These are phyloP conservation scores for Paecilomyces dactylethromorphus DNA, from an alignment of 2,329 filamentous ascomycete genomes.

Conservation along the genomic window DNA sequence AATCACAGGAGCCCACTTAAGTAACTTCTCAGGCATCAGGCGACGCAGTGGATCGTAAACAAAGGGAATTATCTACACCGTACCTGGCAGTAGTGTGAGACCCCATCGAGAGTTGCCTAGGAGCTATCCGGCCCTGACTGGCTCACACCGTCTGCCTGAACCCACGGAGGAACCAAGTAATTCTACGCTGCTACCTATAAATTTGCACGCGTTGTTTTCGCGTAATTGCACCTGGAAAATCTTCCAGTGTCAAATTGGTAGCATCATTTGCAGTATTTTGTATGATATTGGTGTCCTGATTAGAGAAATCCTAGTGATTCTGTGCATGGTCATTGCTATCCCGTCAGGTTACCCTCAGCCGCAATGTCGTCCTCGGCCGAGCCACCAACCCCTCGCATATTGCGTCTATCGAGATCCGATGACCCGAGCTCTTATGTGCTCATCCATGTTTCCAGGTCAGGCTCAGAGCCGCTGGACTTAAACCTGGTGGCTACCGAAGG, in stretches of 20 bases:
- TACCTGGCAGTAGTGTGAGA: neutral
- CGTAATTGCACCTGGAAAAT: neutral
- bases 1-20: neutral
- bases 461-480: slow-evolving; percentile 43
- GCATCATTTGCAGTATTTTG: neutral
- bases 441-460: slow-evolving; percentile 39
- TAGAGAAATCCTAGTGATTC: too few relatives aligned
- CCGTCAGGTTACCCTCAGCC: neutral
- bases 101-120: neutral
- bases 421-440: slow-evolving; percentile 38
- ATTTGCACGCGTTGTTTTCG: neutral
- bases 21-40: too few relatives aligned
- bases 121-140: neutral
- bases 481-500: slow-evolving; percentile 54
- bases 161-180: neutral
- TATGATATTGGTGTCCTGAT: too few relatives aligned
- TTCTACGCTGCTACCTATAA: neutral
- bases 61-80: neutral
- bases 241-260: neutral
- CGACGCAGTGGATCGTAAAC: too few relatives aligned
- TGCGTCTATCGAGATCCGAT: slow-evolving; percentile 46
- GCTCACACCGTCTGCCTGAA: neutral
- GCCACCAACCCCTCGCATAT: slow-evolving; percentile 26
- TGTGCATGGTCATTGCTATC: neutral
- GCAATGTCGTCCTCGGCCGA: slow-evolving; percentile 7